phyloP scores from a whole-genome alignment of 805 yeast genomes.

The Scheffersomyces lignosus region DNA sequence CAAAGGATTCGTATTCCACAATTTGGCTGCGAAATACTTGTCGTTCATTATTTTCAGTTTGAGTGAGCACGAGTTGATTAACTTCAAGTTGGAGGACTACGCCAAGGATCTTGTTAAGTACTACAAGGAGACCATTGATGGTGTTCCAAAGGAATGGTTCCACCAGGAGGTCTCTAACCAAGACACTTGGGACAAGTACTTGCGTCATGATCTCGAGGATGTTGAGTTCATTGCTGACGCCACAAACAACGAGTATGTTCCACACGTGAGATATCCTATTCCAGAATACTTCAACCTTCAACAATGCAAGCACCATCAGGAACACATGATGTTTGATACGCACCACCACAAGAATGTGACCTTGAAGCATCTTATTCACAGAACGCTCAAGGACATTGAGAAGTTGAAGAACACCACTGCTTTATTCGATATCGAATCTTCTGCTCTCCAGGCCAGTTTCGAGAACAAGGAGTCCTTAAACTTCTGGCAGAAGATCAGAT shows the following conservation, averaged over 20 bases:
- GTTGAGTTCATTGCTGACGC: slow-evolving; percentile 11
- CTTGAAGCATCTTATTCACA: slow-evolving; percentile 22
- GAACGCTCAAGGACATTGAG: slow-evolving; percentile 19
- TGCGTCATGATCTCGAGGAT: slow-evolving; percentile 14
- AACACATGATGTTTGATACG: not conserved
- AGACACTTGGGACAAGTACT: slow-evolving; percentile 14
- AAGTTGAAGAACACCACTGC: slow-evolving; percentile 20
- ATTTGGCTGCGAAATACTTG: slow-evolving; percentile 56
- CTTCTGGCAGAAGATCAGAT: slow-evolving; percentile 37
- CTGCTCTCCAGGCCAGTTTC: slow-evolving; percentile 26
- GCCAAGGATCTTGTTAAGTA: slow-evolving; percentile 40
- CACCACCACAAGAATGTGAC: slow-evolving; percentile 18
- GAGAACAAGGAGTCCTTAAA: slow-evolving; percentile 31
- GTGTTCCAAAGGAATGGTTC: slow-evolving; percentile 38
- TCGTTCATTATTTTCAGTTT: slow-evolving; percentile 56
- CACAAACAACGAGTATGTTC: slow-evolving; percentile 21
- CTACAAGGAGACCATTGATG: slow-evolving; percentile 29
- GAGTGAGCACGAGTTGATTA: slow-evolving; percentile 58
- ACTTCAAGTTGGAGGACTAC: slow-evolving; percentile 48
- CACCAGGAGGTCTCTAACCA: slow-evolving; percentile 15
- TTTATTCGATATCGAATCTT: slow-evolving; percentile 28
- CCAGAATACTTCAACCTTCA: slow-evolving; percentile 15
- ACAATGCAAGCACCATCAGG: slow-evolving; percentile 10
- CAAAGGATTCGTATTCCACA: slow-evolving; percentile 53
- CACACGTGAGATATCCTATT: slow-evolving; percentile 13